Evolutionary conservation across 306 rosid genomes (phyloP), one percentile per base, ranked within the genome.

Genomic region (Citrullus mucosospermus): DNA sequence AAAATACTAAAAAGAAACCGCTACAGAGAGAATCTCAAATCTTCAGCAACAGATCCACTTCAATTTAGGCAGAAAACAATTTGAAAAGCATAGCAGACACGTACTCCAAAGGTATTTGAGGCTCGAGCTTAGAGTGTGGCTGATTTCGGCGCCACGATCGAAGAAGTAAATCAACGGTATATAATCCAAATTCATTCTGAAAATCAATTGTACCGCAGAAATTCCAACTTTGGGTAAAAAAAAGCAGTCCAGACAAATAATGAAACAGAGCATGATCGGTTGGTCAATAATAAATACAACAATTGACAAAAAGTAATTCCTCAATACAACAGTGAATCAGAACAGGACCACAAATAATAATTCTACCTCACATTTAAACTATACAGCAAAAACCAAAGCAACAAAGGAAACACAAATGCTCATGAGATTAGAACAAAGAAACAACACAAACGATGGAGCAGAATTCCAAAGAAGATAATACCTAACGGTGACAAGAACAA

Each of bases 401-500:
- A 3, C 39, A 36, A 36, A 36, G 39, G 39, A 36, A 36, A 5
- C 39, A 36, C 39, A 36, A 36, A 36, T 36, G 39, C 39, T 36
- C 5, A 36, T 36, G 39, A 36, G 39, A 36, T 36, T 36, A 36
- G 48, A 43, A 3, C 32, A 68, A 41, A 32, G 38, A 4, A 9
- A 60, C 48, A 60, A 60, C 67, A 60, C 10, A 60, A 60, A 61
- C 41, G 4, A 14, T 12, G 3, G 13, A 67, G 51, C 51, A 41
- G 75, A 20, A 39, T 10, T 22, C n/a, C 2, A 28, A 12, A 3
- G 41, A 12, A 16, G 44, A 22, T 39, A 68, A 60, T 87, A 95
- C 99, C 97, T 83, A 58, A 91, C 84, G 77, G 97, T 81, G 89
- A 91, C 81, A 77, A 95, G 82, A 14, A 92, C 81, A 1, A 92